Evolutionary conservation across 768 basidiomycete genomes (phyloP), one percentile per base, ranked within the genome.

Genomic region (Leccinum barrowsii): DNA sequence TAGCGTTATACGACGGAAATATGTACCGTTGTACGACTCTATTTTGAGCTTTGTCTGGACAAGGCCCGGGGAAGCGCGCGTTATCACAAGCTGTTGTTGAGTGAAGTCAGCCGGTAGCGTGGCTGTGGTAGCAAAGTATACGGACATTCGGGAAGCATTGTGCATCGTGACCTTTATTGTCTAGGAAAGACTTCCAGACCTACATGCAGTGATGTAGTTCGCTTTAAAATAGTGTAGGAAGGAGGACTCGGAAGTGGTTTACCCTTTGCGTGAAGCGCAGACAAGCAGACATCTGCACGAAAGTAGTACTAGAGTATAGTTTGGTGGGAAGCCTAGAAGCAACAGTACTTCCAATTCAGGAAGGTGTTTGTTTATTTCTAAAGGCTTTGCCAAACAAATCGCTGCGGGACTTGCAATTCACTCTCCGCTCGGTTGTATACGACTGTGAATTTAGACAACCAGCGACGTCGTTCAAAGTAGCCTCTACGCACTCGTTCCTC

Each of bases 111-210:
- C 5, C 35, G 52, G 17, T 6, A 12, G 21, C 37, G 28, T 26
- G 15, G 17, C 24, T 12, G 21, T n/a, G 6, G 8, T 22, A 49
- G 44, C 24, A n/a, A 50, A 37, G 50, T 42, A 51, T 22, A 65
- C 78, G 63, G 66, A 90, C 89, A 63, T 89, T 86, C 1, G 90
- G 89, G 71, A 92, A 90, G 67, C 91, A 91, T 57, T 82, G 83
- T 19, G 81, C 79, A 66, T 92, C 91, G 67, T 93, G 91, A 5
- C 91, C 90, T 79, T 85, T 80, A 63, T 85, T 89, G 48, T 86
- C 83, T 3, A 92, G 61, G 67, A 93, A 92, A 5, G 87, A 90
- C 66, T 84, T 81, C 91, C 90, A 92, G 54, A 92, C 90, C 90
- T 67, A 42, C 21, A 26, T 37, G 11, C 42, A 48, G 8, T 52